phyloP scores from a whole-genome alignment of 257 asterid genomes.

The Solanum acaule region DNA sequence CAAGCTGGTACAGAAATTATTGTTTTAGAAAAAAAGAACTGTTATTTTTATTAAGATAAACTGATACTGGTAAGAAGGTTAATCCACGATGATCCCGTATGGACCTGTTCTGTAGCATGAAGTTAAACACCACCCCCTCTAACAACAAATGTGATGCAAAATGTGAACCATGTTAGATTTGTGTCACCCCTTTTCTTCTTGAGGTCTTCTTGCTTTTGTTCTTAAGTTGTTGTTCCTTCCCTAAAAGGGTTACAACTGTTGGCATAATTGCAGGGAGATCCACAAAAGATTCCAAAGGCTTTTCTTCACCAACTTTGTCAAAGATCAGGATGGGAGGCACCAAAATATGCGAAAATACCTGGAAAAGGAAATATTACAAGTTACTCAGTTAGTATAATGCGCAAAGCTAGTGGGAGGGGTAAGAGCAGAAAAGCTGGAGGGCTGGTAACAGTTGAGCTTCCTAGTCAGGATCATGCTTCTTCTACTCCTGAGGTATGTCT shows the following conservation, averaged over 20 bases:
- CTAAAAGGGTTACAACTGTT: constrained; percentile 9
- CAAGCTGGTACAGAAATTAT: not conserved
- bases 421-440: constrained; percentile 98
- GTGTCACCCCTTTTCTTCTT: not conserved
- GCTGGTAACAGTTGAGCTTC: constrained; percentile 69
- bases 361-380: constrained; percentile 37
- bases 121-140: not conserved
- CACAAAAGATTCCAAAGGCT: constrained; percentile 83
- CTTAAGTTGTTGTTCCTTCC: not conserved
- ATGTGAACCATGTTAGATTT: not conserved
- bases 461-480: constrained; percentile 39
- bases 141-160: not conserved
- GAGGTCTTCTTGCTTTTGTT: constrained; percentile 7
- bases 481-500: constrained; percentile 55
- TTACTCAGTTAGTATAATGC: constrained; percentile 70
- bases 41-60: not conserved
- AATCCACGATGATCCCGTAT: not conserved
- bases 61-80: not conserved
- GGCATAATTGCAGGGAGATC: constrained; percentile 60
- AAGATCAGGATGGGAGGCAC: constrained; percentile 96
- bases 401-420: constrained; percentile 96
- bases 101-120: not conserved
- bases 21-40: not conserved
- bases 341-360: constrained; percentile 60
- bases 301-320: constrained; percentile 97